Evolutionary conservation across 768 basidiomycete species (phyloP).

Genomic region (Suillus subalutaceus): DNA sequence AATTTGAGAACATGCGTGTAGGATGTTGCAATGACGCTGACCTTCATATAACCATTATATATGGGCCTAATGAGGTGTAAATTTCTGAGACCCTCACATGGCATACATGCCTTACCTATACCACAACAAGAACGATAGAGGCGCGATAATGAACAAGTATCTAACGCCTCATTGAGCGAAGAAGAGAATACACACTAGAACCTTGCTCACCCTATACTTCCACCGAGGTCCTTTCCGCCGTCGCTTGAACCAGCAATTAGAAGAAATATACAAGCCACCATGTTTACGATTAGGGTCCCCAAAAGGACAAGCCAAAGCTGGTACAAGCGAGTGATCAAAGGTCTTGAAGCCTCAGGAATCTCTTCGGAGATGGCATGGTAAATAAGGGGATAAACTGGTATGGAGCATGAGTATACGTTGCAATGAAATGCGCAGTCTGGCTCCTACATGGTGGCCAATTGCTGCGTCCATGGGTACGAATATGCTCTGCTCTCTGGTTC

Average conservation of each 20-base stretch:
- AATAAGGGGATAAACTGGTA: slow-evolving; percentile 86
- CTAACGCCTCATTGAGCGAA: slow-evolving; percentile 38
- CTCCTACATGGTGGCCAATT: slow-evolving; percentile 91
- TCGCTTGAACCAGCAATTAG: slow-evolving; percentile 76
- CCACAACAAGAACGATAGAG: slow-evolving; percentile 90
- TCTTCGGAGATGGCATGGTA: slow-evolving; percentile 92
- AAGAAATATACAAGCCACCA: slow-evolving; percentile 87
- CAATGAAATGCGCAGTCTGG: slow-evolving; percentile 17
- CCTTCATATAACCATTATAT: slow-evolving; percentile 98
- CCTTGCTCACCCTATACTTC: slow-evolving; percentile 71
- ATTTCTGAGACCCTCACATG: slow-evolving; percentile 13
- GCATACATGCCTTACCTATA: slow-evolving; percentile 66
- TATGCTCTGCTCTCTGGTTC: slow-evolving; percentile 64
- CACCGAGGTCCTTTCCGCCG: slow-evolving; percentile 80
- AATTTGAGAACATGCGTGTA: slow-evolving; percentile 29
- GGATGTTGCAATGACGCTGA: slow-evolving; percentile 33
- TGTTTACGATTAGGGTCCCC: slow-evolving; percentile 82
- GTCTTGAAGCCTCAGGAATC: slow-evolving; percentile 80
- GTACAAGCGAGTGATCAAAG: slow-evolving; percentile 84
- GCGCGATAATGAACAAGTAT: slow-evolving; percentile 77
- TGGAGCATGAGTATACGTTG: slow-evolving; percentile 24
- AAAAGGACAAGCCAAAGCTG: slow-evolving; percentile 93
- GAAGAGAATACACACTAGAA: slow-evolving; percentile 1
- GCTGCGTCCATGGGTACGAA: slow-evolving; percentile 77
- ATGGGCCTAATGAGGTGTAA: slow-evolving; percentile 63